phyloP scores from a whole-genome alignment of 116 monocot genomes.

The Phalaenopsis hybrid region DNA sequence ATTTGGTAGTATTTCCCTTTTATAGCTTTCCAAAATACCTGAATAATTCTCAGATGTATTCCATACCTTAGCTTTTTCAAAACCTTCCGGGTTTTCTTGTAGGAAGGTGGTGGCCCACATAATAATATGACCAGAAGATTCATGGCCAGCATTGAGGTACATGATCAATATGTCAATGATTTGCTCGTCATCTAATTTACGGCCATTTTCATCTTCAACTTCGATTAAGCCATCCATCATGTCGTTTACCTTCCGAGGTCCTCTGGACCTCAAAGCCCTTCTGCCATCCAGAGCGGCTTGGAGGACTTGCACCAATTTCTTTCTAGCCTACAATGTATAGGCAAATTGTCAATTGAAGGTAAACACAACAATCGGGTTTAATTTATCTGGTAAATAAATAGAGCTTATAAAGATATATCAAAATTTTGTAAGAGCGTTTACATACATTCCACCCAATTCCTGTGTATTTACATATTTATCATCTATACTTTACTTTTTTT shows the following conservation, averaged over 20 bases:
- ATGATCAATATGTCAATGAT: conserved; percentile 84
- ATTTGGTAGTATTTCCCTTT: too few relatives aligned
- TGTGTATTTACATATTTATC: too few relatives aligned
- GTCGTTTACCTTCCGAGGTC: conserved; percentile 27
- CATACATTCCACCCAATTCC: too few relatives aligned
- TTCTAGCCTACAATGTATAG: conserved; percentile 45
- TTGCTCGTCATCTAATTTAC: conserved; percentile 70
- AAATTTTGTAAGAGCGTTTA: not conserved
- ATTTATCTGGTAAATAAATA: not conserved
- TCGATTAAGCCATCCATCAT: conserved; percentile 88
- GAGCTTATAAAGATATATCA: not conserved
- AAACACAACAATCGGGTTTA: not conserved
- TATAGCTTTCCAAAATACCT: too few relatives aligned
- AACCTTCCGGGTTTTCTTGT: conserved; percentile 62
- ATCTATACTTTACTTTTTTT: too few relatives aligned
- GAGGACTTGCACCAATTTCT: conserved; percentile 56
- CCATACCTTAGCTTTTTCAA: conserved; percentile 71
- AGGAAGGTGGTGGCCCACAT: conserved; percentile 96
- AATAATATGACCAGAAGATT: conserved; percentile 91
- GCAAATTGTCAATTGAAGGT: not conserved
- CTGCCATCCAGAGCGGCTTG: conserved; percentile 58
- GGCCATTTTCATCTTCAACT: conserved; percentile 61
- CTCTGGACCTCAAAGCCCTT: conserved; percentile 24
- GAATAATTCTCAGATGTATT: not conserved
- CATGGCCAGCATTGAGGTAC: conserved; percentile 99